Conservation (phyloP, 2,329 filamentous ascomycete genomes). For the Raffaelea albimanens region DNA sequence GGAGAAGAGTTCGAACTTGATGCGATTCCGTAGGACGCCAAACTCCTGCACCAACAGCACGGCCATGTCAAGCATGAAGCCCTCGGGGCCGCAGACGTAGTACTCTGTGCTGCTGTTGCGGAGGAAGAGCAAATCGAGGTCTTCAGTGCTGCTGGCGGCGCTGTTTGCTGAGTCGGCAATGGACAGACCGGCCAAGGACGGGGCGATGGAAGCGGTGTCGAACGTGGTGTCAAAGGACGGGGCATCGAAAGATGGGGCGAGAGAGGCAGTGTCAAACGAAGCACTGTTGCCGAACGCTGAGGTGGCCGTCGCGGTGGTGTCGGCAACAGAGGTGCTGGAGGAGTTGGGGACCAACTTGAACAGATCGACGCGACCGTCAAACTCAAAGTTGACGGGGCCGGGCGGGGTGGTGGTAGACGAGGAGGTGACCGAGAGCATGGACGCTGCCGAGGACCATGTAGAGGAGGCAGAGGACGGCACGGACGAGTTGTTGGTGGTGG, state of each 20-base stretch:
- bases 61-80: conserved; percentile 43
- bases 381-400: conserved; percentile 30
- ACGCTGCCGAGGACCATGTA: not conserved
- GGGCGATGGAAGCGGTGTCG: not conserved
- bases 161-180: conserved; percentile 35
- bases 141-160: conserved; percentile 22
- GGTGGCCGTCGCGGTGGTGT: not conserved
- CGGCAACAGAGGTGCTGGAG: not conserved
- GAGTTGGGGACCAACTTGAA: conserved; percentile 22
- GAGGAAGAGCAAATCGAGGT: conserved; percentile 34
- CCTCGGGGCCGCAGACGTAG: conserved; percentile 44
- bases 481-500: not conserved
- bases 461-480: not conserved
- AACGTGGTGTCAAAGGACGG: not conserved
- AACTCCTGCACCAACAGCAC: conserved; percentile 28
- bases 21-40: conserved; percentile 26
- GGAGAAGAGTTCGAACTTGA: conserved; percentile 39
- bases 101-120: conserved; percentile 38
- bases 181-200: not conserved
- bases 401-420: not conserved
- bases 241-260: not conserved
- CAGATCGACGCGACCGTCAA: conserved; percentile 37
- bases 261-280: not conserved
- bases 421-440: not conserved
- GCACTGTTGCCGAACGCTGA: not conserved